Conservation (phyloP, 208 protist genomes). For the Leishmania tarentolae region DNA sequence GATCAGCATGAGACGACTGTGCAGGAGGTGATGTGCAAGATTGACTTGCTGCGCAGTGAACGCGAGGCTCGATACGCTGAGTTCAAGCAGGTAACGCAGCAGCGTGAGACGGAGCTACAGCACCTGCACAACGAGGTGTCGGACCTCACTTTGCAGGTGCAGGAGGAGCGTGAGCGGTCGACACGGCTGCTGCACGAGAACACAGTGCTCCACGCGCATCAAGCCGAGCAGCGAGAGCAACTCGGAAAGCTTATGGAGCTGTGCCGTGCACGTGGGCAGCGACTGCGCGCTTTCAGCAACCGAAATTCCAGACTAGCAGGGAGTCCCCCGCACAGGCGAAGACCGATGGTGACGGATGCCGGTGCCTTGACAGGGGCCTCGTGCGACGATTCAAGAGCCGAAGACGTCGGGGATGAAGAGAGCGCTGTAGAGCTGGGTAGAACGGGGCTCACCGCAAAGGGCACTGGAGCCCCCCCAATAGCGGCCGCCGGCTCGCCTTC, state of each 20-base stretch:
- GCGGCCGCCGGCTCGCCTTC: neutral
- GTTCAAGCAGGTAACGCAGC: slow-evolving; percentile 23
- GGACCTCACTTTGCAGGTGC: slow-evolving; percentile 48
- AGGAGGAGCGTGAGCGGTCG: slow-evolving; percentile 66
- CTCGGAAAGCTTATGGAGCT: slow-evolving; percentile 44
- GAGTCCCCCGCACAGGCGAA: neutral
- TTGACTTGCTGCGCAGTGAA: slow-evolving; percentile 16
- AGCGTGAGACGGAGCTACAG: slow-evolving; percentile 43
- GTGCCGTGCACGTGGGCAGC: slow-evolving; percentile 28
- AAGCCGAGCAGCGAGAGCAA: slow-evolving; percentile 39
- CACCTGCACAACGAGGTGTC: slow-evolving; percentile 43
- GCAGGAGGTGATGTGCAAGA: neutral
- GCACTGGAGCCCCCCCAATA: neutral
- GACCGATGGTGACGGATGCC: neutral
- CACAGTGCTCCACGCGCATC: slow-evolving; percentile 51
- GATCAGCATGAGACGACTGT: slow-evolving; percentile 20
- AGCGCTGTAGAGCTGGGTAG: slow-evolving; percentile 2
- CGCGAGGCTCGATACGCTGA: slow-evolving; percentile 31
- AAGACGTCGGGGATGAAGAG: neutral
- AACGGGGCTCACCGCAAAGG: neutral
- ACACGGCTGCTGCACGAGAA: slow-evolving; percentile 73
- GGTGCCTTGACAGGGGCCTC: neutral
- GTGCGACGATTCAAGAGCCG: neutral
- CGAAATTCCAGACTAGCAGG: neutral
- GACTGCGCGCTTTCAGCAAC: slow-evolving; percentile 14